A percentile compares a stretch with the other conserved stretches of the same genome.
phyloP scores from a whole-genome alignment of 164 flowering plant species.

The Stephania yunnanensis region DNA sequence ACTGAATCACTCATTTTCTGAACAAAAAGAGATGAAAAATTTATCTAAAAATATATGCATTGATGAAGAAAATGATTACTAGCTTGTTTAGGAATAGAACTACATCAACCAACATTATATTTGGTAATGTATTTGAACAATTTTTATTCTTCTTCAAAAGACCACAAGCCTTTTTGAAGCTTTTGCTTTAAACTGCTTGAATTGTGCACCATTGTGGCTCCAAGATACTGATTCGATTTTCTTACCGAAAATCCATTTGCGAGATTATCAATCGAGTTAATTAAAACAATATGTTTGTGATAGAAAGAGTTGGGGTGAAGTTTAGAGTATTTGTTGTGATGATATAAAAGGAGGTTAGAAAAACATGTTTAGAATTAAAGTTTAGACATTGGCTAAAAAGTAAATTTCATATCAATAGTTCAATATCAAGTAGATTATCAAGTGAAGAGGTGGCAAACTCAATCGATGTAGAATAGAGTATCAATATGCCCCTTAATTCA shows the following conservation, averaged over 20 bases:
- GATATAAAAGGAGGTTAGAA: background rate
- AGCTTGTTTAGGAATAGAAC: background rate
- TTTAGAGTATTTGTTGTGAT: background rate
- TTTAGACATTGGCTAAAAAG: background rate
- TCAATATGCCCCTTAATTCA: too few species aligned
- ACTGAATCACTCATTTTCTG: background rate
- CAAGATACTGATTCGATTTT: background rate
- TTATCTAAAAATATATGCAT: background rate
- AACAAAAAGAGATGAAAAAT: too few species aligned
- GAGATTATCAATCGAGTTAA: background rate
- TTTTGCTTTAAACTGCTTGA: background rate
- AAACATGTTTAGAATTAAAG: background rate
- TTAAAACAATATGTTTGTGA: too few species aligned
- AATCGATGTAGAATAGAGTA: too few species aligned
- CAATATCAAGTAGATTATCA: too few species aligned
- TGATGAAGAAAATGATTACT: background rate
- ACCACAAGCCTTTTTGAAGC: background rate
- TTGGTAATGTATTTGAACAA: background rate
- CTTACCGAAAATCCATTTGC: background rate
- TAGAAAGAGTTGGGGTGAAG: background rate
- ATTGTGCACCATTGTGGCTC: background rate
- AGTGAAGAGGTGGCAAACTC: too few species aligned
- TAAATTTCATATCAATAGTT: too few species aligned
- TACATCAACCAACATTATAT: background rate
- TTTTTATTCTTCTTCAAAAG: background rate